These are phyloP conservation scores for Piper betle DNA, from an alignment of 164 flowering plant species.

Conservation along the genomic window DNA sequence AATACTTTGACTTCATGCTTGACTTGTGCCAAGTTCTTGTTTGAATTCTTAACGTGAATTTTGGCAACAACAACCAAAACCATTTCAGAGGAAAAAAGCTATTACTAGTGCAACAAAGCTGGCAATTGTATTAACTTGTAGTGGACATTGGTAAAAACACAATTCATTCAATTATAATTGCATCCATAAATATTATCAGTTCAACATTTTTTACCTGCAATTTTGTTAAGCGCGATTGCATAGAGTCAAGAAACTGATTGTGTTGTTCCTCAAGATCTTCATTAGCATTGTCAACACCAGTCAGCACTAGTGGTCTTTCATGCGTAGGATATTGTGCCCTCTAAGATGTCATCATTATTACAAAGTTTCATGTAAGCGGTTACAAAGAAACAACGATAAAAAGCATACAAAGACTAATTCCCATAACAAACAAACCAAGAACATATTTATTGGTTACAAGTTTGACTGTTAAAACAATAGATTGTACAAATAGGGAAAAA, in stretches of 20 bases:
- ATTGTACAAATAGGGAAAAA: too few relatives aligned
- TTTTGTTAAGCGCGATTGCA: slow-evolving; percentile 78
- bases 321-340: slow-evolving; percentile 26
- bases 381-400: background rate
- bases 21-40: too few relatives aligned
- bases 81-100: too few relatives aligned
- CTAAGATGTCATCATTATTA: slow-evolving; percentile 16
- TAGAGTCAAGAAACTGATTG: slow-evolving; percentile 57
- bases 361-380: background rate
- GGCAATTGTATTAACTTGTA: too few relatives aligned
- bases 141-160: too few relatives aligned
- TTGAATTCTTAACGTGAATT: too few relatives aligned
- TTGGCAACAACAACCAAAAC: too few relatives aligned
- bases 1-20: too few relatives aligned
- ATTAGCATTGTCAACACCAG: slow-evolving; percentile 54
- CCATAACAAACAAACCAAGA: background rate
- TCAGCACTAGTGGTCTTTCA: slow-evolving; percentile 38
- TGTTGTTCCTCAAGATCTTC: slow-evolving; percentile 59
- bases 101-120: too few relatives aligned
- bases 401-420: background rate
- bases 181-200: background rate
- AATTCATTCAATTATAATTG: background rate
- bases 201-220: slow-evolving; percentile 42
- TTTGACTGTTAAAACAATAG: background rate
- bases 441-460: background rate